These are phyloP conservation scores for Scenedesmus sp. DNA, from an alignment of 163 green algal species.

Conservation along the genomic window DNA sequence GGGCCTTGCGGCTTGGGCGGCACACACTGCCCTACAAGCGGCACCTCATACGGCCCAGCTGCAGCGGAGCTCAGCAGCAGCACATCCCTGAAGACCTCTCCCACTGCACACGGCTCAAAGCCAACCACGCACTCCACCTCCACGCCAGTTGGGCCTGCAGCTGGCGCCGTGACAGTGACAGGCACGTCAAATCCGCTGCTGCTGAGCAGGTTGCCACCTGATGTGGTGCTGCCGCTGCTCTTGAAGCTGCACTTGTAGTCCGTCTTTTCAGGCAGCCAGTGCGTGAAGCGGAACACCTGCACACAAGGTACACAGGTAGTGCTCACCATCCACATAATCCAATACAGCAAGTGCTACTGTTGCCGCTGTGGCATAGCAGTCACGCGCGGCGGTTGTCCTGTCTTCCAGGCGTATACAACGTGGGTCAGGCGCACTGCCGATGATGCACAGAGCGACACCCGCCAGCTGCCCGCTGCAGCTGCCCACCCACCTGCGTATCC, in stretches of 20 bases:
- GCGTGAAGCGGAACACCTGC: slow-evolving; percentile 75
- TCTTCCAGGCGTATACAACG: neutral
- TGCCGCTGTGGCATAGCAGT: neutral
- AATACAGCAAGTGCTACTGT: neutral
- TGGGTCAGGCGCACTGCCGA: neutral
- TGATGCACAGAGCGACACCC: neutral
- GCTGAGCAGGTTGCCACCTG: slow-evolving; percentile 19
- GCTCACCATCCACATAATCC: neutral
- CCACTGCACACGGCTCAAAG: slow-evolving; percentile 80
- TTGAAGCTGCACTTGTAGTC: slow-evolving; percentile 82
- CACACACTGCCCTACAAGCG: slow-evolving; percentile 77
- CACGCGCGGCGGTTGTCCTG: too few relatives aligned
- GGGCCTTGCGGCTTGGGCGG: slow-evolving; percentile 83
- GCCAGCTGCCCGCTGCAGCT: neutral
- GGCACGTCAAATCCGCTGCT: slow-evolving; percentile 58
- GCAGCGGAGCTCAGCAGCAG: slow-evolving; percentile 68
- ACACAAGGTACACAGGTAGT: neutral
- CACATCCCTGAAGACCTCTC: slow-evolving; percentile 73
- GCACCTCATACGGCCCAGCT: slow-evolving; percentile 78
- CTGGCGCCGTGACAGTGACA: slow-evolving; percentile 45
- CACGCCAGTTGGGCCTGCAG: slow-evolving; percentile 58
- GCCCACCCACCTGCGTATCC: slow-evolving; percentile 63
- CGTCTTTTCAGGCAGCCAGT: slow-evolving; percentile 78
- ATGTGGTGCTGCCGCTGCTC: slow-evolving; percentile 41
- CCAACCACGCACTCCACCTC: slow-evolving; percentile 77